A percentile compares a stretch with the other conserved stretches of the same genome.
Conservation (phyloP, 805 yeast genomes). For the Candida maris region DNA sequence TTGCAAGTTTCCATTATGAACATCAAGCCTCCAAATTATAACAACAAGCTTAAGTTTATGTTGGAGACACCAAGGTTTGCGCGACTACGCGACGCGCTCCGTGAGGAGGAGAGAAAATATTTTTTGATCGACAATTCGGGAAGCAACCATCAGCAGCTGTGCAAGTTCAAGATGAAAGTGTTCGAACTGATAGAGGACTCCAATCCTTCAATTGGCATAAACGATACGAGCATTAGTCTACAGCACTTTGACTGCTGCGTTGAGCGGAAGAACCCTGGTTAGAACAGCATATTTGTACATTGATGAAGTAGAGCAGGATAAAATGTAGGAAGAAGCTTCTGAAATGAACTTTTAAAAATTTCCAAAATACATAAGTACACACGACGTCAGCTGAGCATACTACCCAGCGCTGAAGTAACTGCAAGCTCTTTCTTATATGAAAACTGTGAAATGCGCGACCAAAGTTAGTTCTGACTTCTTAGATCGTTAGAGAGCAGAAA, state of each 20-base stretch:
- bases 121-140: slow-evolving; percentile 20
- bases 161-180: slow-evolving; percentile 40
- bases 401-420: no score
- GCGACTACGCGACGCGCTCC: slow-evolving; percentile 22
- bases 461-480: no score
- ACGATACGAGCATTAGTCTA: slow-evolving; percentile 53
- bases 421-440: no score
- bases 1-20: slow-evolving; percentile 19
- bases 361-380: no score
- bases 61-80: slow-evolving; percentile 20
- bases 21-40: slow-evolving; percentile 32
- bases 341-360: no score
- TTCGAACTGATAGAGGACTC: slow-evolving; percentile 61
- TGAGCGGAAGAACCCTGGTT: slow-evolving; percentile 43
- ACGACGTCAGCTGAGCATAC: no score
- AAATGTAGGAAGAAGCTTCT: no score
- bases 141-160: slow-evolving; percentile 18
- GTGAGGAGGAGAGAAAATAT: slow-evolving; percentile 17
- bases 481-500: slow-evolving; percentile 25
- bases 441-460: no score
- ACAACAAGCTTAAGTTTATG: slow-evolving; percentile 28
- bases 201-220: slow-evolving; percentile 41
- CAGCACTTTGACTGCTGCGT: slow-evolving; percentile 51
- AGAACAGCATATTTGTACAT: no score
- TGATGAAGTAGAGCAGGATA: no score